phyloP scores from a whole-genome alignment of 345 rosid genomes.

The Lepidium sativum region DNA sequence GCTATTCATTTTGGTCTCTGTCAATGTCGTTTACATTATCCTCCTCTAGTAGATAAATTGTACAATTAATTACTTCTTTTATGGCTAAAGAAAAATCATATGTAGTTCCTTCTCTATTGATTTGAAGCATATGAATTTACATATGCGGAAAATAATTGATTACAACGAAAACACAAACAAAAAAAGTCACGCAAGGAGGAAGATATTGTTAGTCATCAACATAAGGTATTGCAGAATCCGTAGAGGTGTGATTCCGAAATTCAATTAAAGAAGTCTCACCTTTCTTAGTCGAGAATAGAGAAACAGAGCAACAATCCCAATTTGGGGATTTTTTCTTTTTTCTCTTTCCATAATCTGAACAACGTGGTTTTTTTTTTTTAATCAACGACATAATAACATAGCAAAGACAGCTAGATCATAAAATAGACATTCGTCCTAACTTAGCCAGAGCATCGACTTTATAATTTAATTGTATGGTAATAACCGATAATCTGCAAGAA shows the following conservation, averaged over 20 bases:
- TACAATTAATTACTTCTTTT: neutral
- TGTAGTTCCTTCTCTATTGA: neutral
- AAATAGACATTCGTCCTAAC: too few relatives aligned
- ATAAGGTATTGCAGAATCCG: conserved; percentile 60
- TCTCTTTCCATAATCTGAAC: too few relatives aligned
- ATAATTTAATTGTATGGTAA: too few relatives aligned
- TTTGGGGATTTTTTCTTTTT: too few relatives aligned
- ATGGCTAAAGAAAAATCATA: neutral
- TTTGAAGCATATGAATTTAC: neutral
- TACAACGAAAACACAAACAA: neutral
- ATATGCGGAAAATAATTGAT: neutral
- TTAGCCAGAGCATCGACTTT: too few relatives aligned
- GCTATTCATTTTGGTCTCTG: neutral
- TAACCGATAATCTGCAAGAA: too few relatives aligned
- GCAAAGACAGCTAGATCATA: too few relatives aligned
- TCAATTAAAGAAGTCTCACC: conserved; percentile 52
- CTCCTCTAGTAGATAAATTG: neutral
- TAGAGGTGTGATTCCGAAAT: conserved; percentile 55
- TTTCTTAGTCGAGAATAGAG: conserved; percentile 26
- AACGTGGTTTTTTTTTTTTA: too few relatives aligned
- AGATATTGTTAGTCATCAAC: conserved; percentile 34
- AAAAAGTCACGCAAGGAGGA: conserved; percentile 39
- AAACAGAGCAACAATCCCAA: too few relatives aligned
- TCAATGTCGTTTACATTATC: conserved; percentile 1
- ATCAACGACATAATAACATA: too few relatives aligned